Conservation (phyloP, 169 alveolate genomes). For the Plasmodium sp. region DNA sequence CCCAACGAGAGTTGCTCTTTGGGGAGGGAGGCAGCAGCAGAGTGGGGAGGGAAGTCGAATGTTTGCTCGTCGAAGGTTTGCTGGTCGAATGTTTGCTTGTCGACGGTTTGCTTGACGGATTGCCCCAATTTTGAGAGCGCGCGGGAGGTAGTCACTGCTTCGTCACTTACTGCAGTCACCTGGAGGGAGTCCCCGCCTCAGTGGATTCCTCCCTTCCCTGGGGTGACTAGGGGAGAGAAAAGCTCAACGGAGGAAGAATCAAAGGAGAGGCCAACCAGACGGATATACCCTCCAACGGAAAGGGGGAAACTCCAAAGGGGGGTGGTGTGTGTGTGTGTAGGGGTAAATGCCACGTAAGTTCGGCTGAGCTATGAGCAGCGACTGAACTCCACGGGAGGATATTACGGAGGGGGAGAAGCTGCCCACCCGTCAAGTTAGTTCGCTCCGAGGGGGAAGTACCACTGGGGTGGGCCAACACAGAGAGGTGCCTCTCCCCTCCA, state of each 20-base stretch:
- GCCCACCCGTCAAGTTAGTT: background rate
- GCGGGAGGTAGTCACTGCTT: background rate
- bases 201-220: background rate
- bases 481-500: background rate
- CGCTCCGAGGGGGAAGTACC: background rate
- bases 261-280: background rate
- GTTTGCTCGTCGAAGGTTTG: background rate
- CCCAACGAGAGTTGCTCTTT: background rate
- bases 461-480: background rate
- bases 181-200: background rate
- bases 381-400: background rate
- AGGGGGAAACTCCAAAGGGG: background rate
- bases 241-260: background rate
- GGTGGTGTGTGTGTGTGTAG: background rate
- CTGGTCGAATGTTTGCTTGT: background rate
- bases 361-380: background rate
- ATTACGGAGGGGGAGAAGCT: background rate
- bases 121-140: background rate
- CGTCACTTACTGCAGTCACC: background rate
- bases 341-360: background rate
- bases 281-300: background rate
- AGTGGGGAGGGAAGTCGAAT: background rate
- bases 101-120: background rate
- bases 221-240: no score
- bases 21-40: background rate